These are phyloP conservation scores for Rhizopus delemar DNA, from an alignment of 371 early-diverging fungal genomes.

Conservation along the genomic window DNA sequence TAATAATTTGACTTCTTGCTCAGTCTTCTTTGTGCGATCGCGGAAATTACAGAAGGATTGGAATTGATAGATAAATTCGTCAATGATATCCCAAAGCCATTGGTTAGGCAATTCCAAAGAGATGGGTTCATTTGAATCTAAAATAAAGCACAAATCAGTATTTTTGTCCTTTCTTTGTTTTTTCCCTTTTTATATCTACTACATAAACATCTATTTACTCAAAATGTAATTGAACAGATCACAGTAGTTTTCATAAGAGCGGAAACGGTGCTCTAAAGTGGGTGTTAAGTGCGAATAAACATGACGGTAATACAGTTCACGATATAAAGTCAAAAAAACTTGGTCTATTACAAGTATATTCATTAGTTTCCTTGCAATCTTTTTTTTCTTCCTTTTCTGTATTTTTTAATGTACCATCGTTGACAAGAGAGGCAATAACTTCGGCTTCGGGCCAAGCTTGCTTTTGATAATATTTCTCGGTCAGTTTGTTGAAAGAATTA, in stretches of 20 bases:
- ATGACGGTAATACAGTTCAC: conserved; percentile 95
- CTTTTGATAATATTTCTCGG: conserved; percentile 90
- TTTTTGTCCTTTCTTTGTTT: not conserved
- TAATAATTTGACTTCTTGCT: conserved; percentile 80
- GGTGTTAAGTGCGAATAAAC: conserved; percentile 89
- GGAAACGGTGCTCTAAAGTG: conserved; percentile 86
- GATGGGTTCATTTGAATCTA: conserved; percentile 80
- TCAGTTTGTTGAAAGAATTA: conserved; percentile 87
- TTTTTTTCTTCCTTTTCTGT: too few species aligned
- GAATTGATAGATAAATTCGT: conserved; percentile 98
- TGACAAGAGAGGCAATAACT: conserved; percentile 78
- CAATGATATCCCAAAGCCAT: conserved; percentile 98
- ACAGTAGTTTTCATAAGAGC: conserved; percentile 93
- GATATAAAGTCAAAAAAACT: conserved; percentile 90
- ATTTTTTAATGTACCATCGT: conserved; percentile 67
- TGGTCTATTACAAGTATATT: conserved; percentile 57
- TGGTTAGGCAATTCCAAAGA: conserved; percentile 93
- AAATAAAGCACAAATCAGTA: too few species aligned
- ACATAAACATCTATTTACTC: conserved; percentile 54
- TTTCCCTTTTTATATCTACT: not conserved
- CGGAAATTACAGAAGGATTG: conserved; percentile 94
- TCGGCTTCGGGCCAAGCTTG: conserved; percentile 91
- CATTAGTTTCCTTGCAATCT: too few species aligned
- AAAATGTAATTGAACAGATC: conserved; percentile 94
- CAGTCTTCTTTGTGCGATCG: conserved; percentile 77